A percentile compares a stretch with the other conserved stretches of the same genome.
These are phyloP conservation scores for Amanita phalloides DNA, from an alignment of 768 basidiomycete genomes.

Conservation along the genomic window DNA sequence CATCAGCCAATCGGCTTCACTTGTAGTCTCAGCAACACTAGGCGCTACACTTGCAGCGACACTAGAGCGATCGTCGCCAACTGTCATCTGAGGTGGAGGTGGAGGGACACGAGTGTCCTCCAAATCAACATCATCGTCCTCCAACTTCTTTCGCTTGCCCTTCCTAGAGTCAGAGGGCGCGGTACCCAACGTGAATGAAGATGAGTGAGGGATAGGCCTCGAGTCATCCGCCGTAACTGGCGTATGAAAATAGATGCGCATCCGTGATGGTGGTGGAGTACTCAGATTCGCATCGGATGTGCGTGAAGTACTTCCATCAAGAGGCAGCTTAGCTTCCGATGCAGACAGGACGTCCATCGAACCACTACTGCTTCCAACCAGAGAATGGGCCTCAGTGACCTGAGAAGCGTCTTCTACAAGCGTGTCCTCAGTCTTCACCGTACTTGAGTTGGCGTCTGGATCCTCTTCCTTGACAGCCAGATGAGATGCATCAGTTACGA, in stretches of 20 bases:
- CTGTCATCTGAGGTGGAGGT: slow-evolving; percentile 45
- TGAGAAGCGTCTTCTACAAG: background rate
- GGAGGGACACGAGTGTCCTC: slow-evolving; percentile 53
- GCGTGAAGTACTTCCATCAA: slow-evolving; percentile 12
- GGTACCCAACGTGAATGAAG: slow-evolving; percentile 35
- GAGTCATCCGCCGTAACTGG: slow-evolving; percentile 77
- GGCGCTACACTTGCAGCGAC: slow-evolving; percentile 47
- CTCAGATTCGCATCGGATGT: slow-evolving; percentile 21
- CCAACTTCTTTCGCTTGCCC: slow-evolving; percentile 83
- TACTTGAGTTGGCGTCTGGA: slow-evolving; percentile 15
- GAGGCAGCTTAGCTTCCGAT: slow-evolving; percentile 20
- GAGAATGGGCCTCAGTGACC: slow-evolving; percentile 11
- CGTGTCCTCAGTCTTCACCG: slow-evolving; percentile 6
- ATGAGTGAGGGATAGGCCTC: slow-evolving; percentile 56
- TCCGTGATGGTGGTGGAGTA: slow-evolving; percentile 61
- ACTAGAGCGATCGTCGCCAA: slow-evolving; percentile 44
- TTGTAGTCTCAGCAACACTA: slow-evolving; percentile 63
- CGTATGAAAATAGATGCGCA: slow-evolving; percentile 89
- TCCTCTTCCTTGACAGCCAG: slow-evolving; percentile 20
- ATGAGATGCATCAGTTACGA: slow-evolving; percentile 20
- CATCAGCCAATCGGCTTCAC: slow-evolving; percentile 85
- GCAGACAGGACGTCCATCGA: slow-evolving; percentile 16
- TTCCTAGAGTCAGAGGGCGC: slow-evolving; percentile 54
- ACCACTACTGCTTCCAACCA: slow-evolving; percentile 18
- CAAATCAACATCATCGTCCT: slow-evolving; percentile 76